Evolutionary conservation across 2,329 filamentous ascomycete genomes (phyloP), one percentile per base, ranked within the genome.

Genomic region (Tolypocladium amazonense): DNA sequence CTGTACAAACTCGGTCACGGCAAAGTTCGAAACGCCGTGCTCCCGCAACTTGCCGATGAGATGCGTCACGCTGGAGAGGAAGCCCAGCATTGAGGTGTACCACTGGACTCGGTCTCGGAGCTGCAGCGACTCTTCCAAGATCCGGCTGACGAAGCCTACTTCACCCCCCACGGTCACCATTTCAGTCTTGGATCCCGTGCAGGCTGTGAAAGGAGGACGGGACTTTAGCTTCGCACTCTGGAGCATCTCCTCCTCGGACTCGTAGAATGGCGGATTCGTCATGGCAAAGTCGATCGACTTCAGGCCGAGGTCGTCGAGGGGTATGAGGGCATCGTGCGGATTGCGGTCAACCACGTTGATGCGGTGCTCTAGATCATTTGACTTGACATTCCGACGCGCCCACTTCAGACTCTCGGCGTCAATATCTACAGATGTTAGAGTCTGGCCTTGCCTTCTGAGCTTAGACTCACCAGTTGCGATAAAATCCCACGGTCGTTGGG

Each of bases 221-320:
- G 80, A 74, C 71, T 97, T 96, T 43, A 80, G 73, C 20, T 77
- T 72, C 0, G 89, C 88, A 1, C 87, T 88, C 4, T 77, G 74
- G 3, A 81, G 65, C 73, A 97, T 83, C 57, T 95, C 91, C 6
- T 80, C 73, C 3, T 81, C 75, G 0, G 89, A 92, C n/a, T 79
- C 73, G 76, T 97, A 97, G 75, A 99, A 99, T 0, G 94, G 94
- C 0, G 94, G 94, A 65, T 99, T 99, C 64, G 88, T 93, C 86
- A 97, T 95, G 61, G 84, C 86, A 70, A 97, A 97, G 69, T 93
- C 87, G 52, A 96, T 78, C 3, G 63, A 68, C 9, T 75, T 70
- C 5, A 82, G 69, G 27, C 71, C 73, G 1, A 86, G 68, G 0
- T 78, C 78, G 45, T 85, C 76, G 0, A 91, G 69, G 0, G 88